Conservation (phyloP, 129 eudicot genomes). For the Scalesia atractyloides region DNA sequence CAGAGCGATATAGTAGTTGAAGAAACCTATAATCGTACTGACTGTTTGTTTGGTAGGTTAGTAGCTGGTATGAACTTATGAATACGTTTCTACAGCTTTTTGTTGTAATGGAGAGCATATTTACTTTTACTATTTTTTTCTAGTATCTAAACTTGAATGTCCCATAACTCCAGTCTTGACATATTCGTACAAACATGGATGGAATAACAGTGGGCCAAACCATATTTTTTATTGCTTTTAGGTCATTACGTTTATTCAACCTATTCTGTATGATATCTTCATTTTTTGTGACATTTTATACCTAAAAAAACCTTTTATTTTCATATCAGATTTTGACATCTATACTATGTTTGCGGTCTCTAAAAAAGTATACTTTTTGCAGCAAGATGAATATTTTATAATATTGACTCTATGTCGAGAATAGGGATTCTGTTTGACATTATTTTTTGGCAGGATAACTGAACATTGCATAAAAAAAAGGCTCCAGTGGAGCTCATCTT, state of each 20-base stretch:
- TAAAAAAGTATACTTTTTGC: conserved; percentile 6
- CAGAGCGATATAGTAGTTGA: conserved; percentile 11
- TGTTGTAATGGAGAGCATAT: conserved; percentile 1
- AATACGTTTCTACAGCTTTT: not conserved
- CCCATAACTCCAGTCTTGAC: not conserved
- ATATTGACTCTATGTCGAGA: not conserved
- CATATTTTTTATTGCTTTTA: not conserved
- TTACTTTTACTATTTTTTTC: not conserved
- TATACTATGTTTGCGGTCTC: not conserved
- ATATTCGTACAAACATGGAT: not conserved
- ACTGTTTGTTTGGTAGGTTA: not conserved
- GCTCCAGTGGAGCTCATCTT: conserved; percentile 80
- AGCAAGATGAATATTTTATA: conserved; percentile 1
- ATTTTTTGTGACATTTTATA: not conserved
- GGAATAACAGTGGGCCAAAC: conserved; percentile 2
- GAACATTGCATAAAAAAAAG: conserved; percentile 95
- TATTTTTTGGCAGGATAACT: conserved; percentile 61
- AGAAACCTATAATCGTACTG: not conserved
- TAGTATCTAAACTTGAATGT: not conserved
- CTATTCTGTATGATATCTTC: not conserved
- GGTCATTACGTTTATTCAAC: not conserved
- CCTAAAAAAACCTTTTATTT: not conserved
- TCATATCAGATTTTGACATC: not conserved
- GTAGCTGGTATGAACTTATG: not conserved
- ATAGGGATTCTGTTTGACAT: not conserved